Evolutionary conservation across 371 early-diverging fungal genomes (phyloP), one percentile per base, ranked within the genome.

Genomic region (Saksenaea vasiformis): DNA sequence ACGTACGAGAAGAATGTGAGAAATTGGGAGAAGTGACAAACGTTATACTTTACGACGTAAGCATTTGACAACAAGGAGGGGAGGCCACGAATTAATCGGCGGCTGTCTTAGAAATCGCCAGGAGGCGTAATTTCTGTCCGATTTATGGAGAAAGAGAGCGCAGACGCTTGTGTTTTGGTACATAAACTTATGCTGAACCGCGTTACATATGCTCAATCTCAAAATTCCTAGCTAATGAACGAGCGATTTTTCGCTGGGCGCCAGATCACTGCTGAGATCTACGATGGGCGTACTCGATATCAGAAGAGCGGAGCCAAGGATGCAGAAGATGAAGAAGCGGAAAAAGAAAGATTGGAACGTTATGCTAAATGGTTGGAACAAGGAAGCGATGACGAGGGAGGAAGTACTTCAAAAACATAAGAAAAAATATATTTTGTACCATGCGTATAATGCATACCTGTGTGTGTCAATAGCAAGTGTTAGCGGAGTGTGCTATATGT

Each of bases 21-120:
- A 93, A 91, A 60, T 66, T 96, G 14, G 98, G 98, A 13, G 92
- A 93, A 59, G 96, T 97, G 13, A 96, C 97, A 13, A 94, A 92
- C 73, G 91, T 95, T 4, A 84, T 91, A 19, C 67, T 95, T 7
- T 94, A 92, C 68, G 95, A 94, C 72, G 93, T 91, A 83, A 74
- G 88, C 80, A 41, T 57, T 37, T 47, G 28, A 47, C 58, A 60
- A 56, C 19, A 38, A 10, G 8, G 2, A n/a, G 24, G 19, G 43
- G 38, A 37, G 35, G 55, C 8, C 31, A 44, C 27, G 34, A 26
- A 22, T 55, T 0, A 54, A 1, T 17, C 1, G 22, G 36, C 22
- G 8, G 35, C 1, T 36, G 14, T 13, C 15, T 13, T 79, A 92
- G 92, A 82, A 82, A 78, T 85, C 89, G 4, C 90, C 92, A 4